Evolutionary conservation across 148 eudicot species (phyloP).

Genomic region (Dysphania ambrosioides): DNA sequence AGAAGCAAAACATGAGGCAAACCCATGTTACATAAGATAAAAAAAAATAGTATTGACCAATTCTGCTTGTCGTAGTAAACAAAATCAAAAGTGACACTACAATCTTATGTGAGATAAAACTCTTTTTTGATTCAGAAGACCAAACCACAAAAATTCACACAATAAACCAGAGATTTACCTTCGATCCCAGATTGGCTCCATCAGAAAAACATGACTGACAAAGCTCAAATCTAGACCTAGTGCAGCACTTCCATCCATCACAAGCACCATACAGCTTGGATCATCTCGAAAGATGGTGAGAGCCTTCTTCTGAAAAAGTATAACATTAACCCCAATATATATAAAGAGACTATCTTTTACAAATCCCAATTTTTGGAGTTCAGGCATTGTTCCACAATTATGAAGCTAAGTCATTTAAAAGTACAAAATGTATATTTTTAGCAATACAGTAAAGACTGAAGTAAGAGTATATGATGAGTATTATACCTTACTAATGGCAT

Average conservation of each 20-base stretch:
- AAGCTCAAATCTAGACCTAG: conserved; percentile 98
- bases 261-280: conserved; percentile 73
- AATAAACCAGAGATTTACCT: conserved; percentile 42
- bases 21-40: not conserved
- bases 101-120: not conserved
- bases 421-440: not conserved
- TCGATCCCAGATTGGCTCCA: conserved; percentile 99
- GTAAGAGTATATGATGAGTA: conserved; percentile 7
- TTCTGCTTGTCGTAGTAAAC: not conserved
- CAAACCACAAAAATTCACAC: not conserved
- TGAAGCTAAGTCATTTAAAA: too few relatives aligned
- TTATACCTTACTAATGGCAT: conserved; percentile 59
- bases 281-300: conserved; percentile 69
- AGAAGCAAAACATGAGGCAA: not conserved
- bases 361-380: not conserved
- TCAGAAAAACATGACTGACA: conserved; percentile 79
- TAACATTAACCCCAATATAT: conserved; percentile 15
- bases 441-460: conserved; percentile 9
- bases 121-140: not conserved
- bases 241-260: conserved; percentile 99
- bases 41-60: not conserved
- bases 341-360: conserved; percentile 3
- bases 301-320: conserved; percentile 71
- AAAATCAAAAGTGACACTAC: not conserved
- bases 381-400: not conserved